Conservation (phyloP, 371 early-diverging fungal species). For the Rhizomucor pusillus region DNA sequence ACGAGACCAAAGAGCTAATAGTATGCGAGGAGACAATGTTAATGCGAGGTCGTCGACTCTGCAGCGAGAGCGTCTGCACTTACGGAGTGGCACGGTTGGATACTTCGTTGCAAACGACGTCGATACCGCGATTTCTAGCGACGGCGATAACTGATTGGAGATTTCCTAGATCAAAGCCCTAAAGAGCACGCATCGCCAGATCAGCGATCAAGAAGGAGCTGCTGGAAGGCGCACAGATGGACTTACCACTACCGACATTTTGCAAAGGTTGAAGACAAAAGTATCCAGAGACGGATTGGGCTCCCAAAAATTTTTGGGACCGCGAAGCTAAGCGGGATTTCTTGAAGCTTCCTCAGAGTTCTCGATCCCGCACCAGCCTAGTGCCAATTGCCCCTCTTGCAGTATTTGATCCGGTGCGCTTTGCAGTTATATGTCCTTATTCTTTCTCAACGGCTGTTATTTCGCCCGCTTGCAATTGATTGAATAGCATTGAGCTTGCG, state of each 20-base stretch:
- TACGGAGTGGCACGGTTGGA: constrained; percentile 96
- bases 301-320: background rate
- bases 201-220: background rate
- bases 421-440: too few relatives aligned
- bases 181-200: background rate
- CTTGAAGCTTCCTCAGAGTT: background rate
- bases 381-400: too few relatives aligned
- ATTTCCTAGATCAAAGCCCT: constrained; percentile 97
- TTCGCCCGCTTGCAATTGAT: too few relatives aligned
- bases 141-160: constrained; percentile 95
- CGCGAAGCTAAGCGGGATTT: background rate
- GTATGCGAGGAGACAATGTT: background rate
- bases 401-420: too few relatives aligned
- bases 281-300: background rate
- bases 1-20: constrained; percentile 83
- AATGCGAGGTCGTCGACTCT: background rate
- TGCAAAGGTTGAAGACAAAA: background rate
- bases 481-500: too few relatives aligned
- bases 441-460: too few relatives aligned
- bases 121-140: constrained; percentile 97
- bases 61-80: constrained; percentile 24
- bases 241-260: constrained; percentile 54
- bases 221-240: background rate
- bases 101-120: constrained; percentile 95
- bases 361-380: background rate